Base-by-base conservation (phyloP, 257 asterid species). In the Voacanga thouarsii region DNA sequence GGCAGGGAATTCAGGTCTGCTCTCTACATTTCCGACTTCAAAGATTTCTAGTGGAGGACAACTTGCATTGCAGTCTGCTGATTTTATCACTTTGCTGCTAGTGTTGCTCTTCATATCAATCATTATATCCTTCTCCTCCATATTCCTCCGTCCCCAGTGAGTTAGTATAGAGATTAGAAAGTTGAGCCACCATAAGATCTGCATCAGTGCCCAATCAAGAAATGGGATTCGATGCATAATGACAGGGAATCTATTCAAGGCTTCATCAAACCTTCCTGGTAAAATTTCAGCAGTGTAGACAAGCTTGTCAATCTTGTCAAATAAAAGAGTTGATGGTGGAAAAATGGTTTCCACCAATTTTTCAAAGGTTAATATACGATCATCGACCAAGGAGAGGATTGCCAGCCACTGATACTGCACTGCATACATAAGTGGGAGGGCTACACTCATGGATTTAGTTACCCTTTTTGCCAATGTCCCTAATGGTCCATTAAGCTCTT, bases 221-320 rank as follows among this genome's bases (percentile, higher is more conserved):
- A 86, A 79, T 7, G 87, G 88, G 51, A 86, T 68, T 18, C 56
- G 77, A 23, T 82, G 88, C 44, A 85, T 9, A 19, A 85, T 33
- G 12, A 28, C n/a, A 9, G 85, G 82, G 37, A 86, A 16, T 12
- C 78, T 85, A 55, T 67, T 77, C 49, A 81, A 12, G 3, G 77
- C 68, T 8, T 73, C 80, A 37, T 89, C 96, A 44, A 90, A 28
- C 10, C 75, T 78, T 12, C 74, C 79, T 0, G 94, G 94, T 6
- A 90, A 72, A 11, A 28, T 37, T 77, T 92, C 91, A 21, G 85
- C 89, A 12, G 37, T 30, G 37, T 71, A 73, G 12, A 86, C 85
- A 24, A 90, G 77, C 45, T 33, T 57, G 47, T 92, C 96, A 5
- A 90, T 74, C 45, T 77, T 84, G 74, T 90, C 81, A 64, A 92